These are phyloP conservation scores for Talaromyces rugulosus DNA, from an alignment of 2,329 filamentous ascomycete species.

Conservation along the genomic window DNA sequence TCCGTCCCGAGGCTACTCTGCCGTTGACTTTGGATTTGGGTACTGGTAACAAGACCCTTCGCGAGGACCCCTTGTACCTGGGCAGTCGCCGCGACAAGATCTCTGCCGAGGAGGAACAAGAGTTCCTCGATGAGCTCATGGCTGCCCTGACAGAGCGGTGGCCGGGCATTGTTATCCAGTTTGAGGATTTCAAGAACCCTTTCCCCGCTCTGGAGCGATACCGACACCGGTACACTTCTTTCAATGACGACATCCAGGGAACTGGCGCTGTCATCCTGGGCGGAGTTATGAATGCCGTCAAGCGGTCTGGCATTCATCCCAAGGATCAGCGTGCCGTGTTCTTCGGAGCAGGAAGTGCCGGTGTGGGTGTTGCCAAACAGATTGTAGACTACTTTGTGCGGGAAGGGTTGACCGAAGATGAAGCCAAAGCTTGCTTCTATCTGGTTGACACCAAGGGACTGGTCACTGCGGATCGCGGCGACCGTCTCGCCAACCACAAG, in stretches of 20 bases:
- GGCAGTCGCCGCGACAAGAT: constrained; percentile 82
- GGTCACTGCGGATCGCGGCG: constrained; percentile 86
- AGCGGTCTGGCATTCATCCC: constrained; percentile 76
- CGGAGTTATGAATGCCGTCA: constrained; percentile 72
- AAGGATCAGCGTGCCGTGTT: constrained; percentile 94
- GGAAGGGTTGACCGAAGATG: constrained; percentile 81
- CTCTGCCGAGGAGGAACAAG: constrained; percentile 70
- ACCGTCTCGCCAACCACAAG: constrained; percentile 87
- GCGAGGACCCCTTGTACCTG: constrained; percentile 85
- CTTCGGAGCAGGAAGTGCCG: constrained; percentile 90
- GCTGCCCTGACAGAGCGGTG: constrained; percentile 73
- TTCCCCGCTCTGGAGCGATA: constrained; percentile 92
- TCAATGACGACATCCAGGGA: constrained; percentile 98
- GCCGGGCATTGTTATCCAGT: constrained; percentile 77
- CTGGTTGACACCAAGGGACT: constrained; percentile 96
- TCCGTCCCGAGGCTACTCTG: constrained; percentile 69
- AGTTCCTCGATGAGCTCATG: constrained; percentile 98
- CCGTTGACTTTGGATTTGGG: constrained; percentile 61
- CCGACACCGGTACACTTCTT: constrained; percentile 83
- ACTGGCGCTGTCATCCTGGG: constrained; percentile 92
- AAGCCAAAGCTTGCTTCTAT: constrained; percentile 89
- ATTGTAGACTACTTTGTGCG: constrained; percentile 95
- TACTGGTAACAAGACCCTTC: constrained; percentile 58
- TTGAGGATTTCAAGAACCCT: constrained; percentile 97
- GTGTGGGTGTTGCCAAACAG: constrained; percentile 96